Percentiles rank a stretch among this genome's conserved stretches.
These are phyloP conservation scores for Fusarium nygamai DNA, from an alignment of 2,329 filamentous ascomycete species.

Conservation along the genomic window DNA sequence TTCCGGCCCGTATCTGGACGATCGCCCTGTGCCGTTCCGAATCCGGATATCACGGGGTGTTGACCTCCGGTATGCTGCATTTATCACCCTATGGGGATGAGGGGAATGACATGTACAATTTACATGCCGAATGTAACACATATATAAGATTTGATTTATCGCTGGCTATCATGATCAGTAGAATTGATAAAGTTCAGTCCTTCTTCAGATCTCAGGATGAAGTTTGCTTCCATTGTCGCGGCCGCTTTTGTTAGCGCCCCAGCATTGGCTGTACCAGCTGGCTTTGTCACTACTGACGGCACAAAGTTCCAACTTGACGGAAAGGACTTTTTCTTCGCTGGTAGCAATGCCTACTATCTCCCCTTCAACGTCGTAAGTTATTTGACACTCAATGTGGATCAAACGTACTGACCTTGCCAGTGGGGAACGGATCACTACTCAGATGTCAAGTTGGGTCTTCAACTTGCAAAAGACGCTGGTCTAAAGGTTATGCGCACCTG, in stretches of 20 bases:
- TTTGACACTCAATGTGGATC: background rate
- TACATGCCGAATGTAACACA: background rate
- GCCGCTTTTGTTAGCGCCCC: constrained; percentile 1
- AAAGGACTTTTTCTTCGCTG: constrained; percentile 65
- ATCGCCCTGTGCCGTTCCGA: constrained; percentile 8
- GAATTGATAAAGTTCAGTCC: background rate
- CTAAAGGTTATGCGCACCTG: constrained; percentile 23
- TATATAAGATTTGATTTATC: constrained; percentile 9
- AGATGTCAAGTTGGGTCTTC: constrained; percentile 9
- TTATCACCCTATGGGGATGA: constrained; percentile 9
- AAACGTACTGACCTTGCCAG: background rate
- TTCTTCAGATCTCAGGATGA: constrained; percentile 9
- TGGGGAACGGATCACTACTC: constrained; percentile 45
- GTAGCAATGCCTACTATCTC: constrained; percentile 67
- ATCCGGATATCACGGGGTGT: constrained; percentile 25
- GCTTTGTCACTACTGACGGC: constrained; percentile 61
- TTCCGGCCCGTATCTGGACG: background rate
- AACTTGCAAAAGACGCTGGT: constrained; percentile 21
- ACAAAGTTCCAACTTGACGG: constrained; percentile 64
- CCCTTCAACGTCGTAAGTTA: constrained; percentile 58
- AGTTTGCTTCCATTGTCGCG: constrained; percentile 11
- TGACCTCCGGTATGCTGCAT: constrained; percentile 30
- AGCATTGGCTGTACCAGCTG: constrained; percentile 38
- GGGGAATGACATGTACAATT: background rate
- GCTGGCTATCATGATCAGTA: background rate